These are phyloP conservation scores for Colletotrichum gigasporum DNA, from an alignment of 2,329 filamentous ascomycete species.

Conservation along the genomic window DNA sequence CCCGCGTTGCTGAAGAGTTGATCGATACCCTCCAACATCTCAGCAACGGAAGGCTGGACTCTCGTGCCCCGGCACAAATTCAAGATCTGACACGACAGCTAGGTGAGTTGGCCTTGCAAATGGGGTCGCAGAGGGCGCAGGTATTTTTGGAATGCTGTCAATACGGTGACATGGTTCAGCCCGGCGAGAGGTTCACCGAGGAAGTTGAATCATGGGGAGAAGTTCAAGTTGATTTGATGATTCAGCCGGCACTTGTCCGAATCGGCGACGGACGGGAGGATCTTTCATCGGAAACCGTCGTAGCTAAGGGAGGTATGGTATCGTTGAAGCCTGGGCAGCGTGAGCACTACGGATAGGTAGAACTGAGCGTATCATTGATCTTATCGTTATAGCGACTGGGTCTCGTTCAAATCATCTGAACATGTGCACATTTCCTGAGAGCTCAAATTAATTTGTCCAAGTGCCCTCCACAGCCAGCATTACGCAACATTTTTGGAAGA, in stretches of 20 bases:
- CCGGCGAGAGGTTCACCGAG: background rate
- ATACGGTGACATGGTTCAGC: background rate
- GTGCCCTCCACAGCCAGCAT: too few relatives aligned
- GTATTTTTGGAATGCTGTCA: conserved; percentile 1
- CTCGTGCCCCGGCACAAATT: background rate
- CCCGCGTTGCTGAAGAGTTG: background rate
- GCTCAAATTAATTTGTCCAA: too few relatives aligned
- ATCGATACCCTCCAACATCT: background rate
- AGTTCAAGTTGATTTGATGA: conserved; percentile 12
- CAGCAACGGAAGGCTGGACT: background rate
- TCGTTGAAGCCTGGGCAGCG: background rate
- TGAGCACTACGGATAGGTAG: too few relatives aligned
- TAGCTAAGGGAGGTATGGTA: conserved; percentile 3
- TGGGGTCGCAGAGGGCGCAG: conserved; percentile 20
- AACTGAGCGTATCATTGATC: background rate
- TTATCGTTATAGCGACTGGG: too few relatives aligned
- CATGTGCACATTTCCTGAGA: too few relatives aligned
- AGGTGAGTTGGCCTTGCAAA: conserved; percentile 12
- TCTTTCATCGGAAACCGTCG: background rate
- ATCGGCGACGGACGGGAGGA: conserved; percentile 17
- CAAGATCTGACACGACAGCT: background rate
- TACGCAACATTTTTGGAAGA: too few relatives aligned
- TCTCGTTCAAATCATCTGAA: too few relatives aligned
- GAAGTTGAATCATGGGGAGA: background rate
- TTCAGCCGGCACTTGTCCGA: conserved; percentile 7